Evolutionary conservation across 2,329 filamentous ascomycete species (phyloP).

Genomic region (Teratosphaeria gauchensis): DNA sequence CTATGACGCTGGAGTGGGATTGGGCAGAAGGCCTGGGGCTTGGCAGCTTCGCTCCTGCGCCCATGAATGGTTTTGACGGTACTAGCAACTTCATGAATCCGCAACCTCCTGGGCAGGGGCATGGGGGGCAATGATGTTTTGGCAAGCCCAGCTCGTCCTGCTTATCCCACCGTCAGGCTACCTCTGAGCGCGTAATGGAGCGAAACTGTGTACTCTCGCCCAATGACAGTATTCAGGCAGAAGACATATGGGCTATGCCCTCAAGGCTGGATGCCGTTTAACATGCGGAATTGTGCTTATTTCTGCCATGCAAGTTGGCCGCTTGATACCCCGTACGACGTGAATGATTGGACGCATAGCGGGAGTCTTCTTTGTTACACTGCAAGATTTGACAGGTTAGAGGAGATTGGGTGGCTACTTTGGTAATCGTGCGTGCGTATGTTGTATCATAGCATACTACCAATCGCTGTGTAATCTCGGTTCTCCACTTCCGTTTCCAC

Average conservation of each 20-base stretch:
- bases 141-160: neutral
- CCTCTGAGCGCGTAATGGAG: neutral
- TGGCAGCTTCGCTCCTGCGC: constrained; percentile 22
- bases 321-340: neutral
- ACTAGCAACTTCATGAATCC: neutral
- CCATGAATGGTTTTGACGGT: neutral
- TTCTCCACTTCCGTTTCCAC: too few species aligned
- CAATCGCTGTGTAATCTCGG: too few species aligned
- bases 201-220: too few species aligned
- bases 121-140: neutral
- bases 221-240: neutral
- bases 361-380: neutral
- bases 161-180: neutral
- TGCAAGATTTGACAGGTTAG: neutral
- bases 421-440: too few species aligned
- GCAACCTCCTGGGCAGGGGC: neutral
- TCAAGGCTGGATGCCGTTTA: neutral
- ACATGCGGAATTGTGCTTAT: neutral
- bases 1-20: constrained; percentile 92
- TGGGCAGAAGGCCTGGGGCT: constrained; percentile 44
- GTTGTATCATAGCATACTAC: too few species aligned
- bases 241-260: neutral
- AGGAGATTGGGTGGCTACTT: too few species aligned
- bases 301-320: neutral
- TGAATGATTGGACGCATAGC: neutral